Base-by-base conservation (phyloP, 1,284 basidiomycete species). In the Ganoderma resinaceum region DNA sequence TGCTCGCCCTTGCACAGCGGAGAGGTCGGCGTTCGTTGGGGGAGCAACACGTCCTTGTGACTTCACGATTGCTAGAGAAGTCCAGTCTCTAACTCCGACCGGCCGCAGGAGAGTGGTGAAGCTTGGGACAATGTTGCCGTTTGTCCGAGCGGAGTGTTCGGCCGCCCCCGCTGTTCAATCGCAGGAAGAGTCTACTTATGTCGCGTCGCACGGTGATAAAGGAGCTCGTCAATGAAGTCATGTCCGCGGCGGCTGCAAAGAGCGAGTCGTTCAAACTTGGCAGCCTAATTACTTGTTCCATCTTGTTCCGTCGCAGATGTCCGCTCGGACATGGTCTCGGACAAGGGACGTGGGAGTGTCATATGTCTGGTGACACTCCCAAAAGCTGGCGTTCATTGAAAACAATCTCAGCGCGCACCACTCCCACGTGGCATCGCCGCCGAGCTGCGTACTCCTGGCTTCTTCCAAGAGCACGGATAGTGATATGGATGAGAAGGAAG, bases 21-120 rank as follows among this genome's bases (percentile, higher is more conserved):
- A 58, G 16, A 58, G 55, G 55, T 58, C 55, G 55, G 55, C 33
- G 55, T 58, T 55, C n/a, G n/a, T n/a, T n/a, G n/a, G 52, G 29
- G 52, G 52, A 55, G 52, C 52, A 55, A 55, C 52, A 55, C 52
- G 52, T 5, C 52, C 52, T 33, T 29, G 16, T 8, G 9, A 20
- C 52, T 55, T 55, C 23, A 33, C 26, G 52, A 33, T 12, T 18
- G 52, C 16, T 55, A 7, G 52, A 33, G 52, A 33, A 55, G 52
- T 33, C 3, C 26, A 2, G 31, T 29, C 9, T 55, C 9, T 55
- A 55, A 55, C 52, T 55, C 52, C 52, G 52, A 55, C 31, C n/a
- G 18, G 52, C 52, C 31, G 26, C 52, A 9, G 16, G 52, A 20
- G 52, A 8, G 52, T 16, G 26, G 31, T 33, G 2, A 55, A 16